Percentiles rank a stretch among this genome's conserved stretches.
phyloP scores from a whole-genome alignment of 768 basidiomycete genomes.

The Rhizopogon vesiculosus region DNA sequence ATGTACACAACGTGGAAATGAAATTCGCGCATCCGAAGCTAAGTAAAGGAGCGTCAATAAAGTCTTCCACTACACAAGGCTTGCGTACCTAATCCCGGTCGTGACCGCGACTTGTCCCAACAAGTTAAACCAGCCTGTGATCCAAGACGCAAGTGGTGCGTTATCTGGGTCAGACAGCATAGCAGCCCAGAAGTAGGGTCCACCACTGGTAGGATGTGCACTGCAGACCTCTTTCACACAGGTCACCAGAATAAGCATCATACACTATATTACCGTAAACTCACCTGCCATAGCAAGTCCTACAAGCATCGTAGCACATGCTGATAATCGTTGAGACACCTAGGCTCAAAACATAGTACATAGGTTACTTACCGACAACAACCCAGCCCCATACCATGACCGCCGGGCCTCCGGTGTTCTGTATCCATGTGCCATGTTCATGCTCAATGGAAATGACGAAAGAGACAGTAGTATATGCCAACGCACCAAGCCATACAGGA shows the following conservation, averaged over 20 bases:
- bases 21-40: conserved; percentile 68
- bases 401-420: conserved; percentile 73
- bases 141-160: conserved; percentile 68
- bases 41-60: neutral
- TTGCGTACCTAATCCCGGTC: conserved; percentile 56
- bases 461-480: neutral
- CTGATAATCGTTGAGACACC: conserved; percentile 21
- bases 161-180: conserved; percentile 56
- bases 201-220: conserved; percentile 68
- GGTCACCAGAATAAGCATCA: neutral
- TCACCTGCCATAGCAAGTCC: conserved; percentile 73
- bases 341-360: neutral
- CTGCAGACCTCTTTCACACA: conserved; percentile 37
- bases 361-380: conserved; percentile 44
- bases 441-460: neutral
- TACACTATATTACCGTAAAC: conserved; percentile 8
- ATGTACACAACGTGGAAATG: conserved; percentile 56
- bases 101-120: conserved; percentile 76
- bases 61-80: neutral
- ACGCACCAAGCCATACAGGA: conserved; percentile 63
- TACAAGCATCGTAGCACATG: conserved; percentile 66
- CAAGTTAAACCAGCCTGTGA: conserved; percentile 73
- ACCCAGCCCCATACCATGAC: conserved; percentile 79
- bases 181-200: conserved; percentile 81
- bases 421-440: neutral